These are phyloP conservation scores for Tetrastigma voinierianum DNA, from an alignment of 164 flowering plant species.

Conservation along the genomic window DNA sequence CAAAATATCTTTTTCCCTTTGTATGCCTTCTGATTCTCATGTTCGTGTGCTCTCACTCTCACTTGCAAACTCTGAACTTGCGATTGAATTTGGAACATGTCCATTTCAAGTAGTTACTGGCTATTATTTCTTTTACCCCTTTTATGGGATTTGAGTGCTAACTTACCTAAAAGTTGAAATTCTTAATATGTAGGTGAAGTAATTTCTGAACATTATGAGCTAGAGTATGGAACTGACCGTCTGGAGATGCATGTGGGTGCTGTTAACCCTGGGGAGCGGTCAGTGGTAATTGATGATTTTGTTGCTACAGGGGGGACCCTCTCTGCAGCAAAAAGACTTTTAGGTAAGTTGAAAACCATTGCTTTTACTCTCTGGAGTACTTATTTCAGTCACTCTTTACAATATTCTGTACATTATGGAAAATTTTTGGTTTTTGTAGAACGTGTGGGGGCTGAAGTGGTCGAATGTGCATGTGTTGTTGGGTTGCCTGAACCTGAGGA, in stretches of 20 bases:
- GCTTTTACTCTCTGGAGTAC: not conserved
- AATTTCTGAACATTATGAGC: constrained; percentile 71
- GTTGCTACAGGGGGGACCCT: constrained; percentile 97
- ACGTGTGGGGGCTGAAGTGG: constrained; percentile 79
- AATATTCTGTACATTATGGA: not conserved
- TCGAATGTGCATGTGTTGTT: constrained; percentile 90
- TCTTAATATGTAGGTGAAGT: constrained; percentile 54
- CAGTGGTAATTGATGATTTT: constrained; percentile 81
- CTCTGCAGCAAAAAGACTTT: constrained; percentile 73
- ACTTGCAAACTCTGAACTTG: no score
- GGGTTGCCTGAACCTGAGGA: constrained; percentile 78
- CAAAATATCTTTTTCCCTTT: no score
- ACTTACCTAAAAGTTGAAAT: not conserved
- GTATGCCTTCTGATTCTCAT: no score
- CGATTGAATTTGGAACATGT: no score
- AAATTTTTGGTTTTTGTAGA: constrained; percentile 36
- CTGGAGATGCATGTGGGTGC: constrained; percentile 93
- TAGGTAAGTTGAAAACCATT: constrained; percentile 42
- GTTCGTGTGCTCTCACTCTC: no score
- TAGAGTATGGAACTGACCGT: constrained; percentile 90
- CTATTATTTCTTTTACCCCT: no score
- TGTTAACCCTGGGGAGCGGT: constrained; percentile 74
- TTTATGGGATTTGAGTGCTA: no score
- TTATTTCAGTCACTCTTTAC: not conserved
- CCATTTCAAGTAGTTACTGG: no score